Percentiles rank a stretch among this genome's conserved stretches.
phyloP scores from a whole-genome alignment of 768 basidiomycete genomes.

The Mycena olivaceomarginata region DNA sequence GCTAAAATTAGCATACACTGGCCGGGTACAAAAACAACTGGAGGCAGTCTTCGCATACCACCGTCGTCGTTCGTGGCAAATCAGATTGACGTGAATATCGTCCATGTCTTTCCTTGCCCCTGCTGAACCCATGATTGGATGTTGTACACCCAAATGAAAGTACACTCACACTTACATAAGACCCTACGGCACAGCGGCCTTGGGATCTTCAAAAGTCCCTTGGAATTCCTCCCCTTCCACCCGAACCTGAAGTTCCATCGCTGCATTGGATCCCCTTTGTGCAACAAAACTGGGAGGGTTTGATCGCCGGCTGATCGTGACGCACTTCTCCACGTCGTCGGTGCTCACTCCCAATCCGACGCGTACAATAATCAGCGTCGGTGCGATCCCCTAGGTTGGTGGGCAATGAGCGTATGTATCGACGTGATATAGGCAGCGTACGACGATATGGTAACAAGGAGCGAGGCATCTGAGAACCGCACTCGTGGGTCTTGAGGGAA shows the following conservation, averaged over 20 bases:
- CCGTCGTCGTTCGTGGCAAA: no score
- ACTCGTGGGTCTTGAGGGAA: conserved; percentile 2
- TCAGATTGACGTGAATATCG: no score
- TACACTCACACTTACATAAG: no score
- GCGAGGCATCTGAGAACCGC: conserved; percentile 23
- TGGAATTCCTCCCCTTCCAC: neutral
- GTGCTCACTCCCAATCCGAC: conserved; percentile 37
- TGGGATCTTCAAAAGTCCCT: neutral
- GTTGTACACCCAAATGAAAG: no score
- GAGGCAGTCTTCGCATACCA: no score
- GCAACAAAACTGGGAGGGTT: neutral
- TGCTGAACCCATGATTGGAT: no score
- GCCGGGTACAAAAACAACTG: no score
- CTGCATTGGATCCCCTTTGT: neutral
- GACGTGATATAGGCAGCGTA: neutral
- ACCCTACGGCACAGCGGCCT: no score
- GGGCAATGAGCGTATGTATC: neutral
- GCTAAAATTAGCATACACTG: no score
- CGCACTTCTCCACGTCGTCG: conserved; percentile 21
- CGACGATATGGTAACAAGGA: conserved; percentile 25
- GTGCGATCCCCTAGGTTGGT: conserved; percentile 23
- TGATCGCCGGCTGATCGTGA: neutral
- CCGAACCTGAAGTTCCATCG: neutral
- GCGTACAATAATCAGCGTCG: conserved; percentile 36
- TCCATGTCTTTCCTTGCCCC: no score